Conservation (phyloP, 2,329 filamentous ascomycete species). For the Cytospora piceicola region DNA sequence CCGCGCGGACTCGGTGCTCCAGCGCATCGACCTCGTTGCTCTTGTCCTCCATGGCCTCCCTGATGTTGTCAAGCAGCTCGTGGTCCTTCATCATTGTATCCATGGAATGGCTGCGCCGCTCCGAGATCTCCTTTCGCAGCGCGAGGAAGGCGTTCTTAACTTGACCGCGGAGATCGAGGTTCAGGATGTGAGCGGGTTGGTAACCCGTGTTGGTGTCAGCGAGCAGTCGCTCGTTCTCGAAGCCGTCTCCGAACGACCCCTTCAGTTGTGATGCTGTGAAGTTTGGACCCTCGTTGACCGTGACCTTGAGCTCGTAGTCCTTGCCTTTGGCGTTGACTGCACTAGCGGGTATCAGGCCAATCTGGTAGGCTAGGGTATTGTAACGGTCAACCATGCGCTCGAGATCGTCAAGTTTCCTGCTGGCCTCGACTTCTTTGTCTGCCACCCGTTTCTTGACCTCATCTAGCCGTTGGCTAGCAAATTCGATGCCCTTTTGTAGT, state of each 20-base stretch:
- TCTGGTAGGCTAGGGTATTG: constrained; percentile 93
- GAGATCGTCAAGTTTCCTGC: constrained; percentile 85
- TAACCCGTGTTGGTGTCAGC: constrained; percentile 84
- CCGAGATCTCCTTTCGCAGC: constrained; percentile 89
- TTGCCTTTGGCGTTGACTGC: constrained; percentile 83
- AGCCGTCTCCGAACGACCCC: constrained; percentile 43
- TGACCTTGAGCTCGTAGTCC: constrained; percentile 83
- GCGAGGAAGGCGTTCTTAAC: constrained; percentile 78
- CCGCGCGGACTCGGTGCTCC: constrained; percentile 83
- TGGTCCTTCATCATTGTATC: constrained; percentile 94
- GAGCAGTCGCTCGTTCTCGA: constrained; percentile 75
- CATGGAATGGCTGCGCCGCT: constrained; percentile 78
- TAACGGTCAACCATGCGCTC: constrained; percentile 87
- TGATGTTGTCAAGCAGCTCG: constrained; percentile 90
- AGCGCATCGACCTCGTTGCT: constrained; percentile 88
- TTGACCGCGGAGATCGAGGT: constrained; percentile 81
- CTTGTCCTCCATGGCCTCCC: constrained; percentile 97
- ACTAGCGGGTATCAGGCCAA: constrained; percentile 82
- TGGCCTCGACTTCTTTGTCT: constrained; percentile 88
- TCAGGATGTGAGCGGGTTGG: constrained; percentile 84
- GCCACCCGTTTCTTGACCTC: constrained; percentile 82
- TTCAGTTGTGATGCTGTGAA: constrained; percentile 69
- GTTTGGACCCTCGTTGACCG: constrained; percentile 77
- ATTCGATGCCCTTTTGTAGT: constrained; percentile 85
- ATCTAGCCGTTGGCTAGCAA: constrained; percentile 74